phyloP scores from a whole-genome alignment of 441 rosid species.

The Gossypium schwendimanii region DNA sequence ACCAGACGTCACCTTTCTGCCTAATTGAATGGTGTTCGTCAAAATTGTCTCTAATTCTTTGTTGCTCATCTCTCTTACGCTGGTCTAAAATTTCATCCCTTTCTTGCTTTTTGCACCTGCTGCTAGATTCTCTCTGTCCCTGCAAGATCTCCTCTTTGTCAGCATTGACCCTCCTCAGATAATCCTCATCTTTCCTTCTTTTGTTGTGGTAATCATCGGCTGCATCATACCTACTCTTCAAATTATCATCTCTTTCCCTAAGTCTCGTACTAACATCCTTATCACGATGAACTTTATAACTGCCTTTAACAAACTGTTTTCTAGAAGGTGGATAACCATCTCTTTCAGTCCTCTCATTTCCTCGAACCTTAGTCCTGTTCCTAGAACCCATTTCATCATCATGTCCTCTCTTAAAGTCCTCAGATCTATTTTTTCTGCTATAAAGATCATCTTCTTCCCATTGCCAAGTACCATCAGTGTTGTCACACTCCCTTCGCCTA shows the following conservation, averaged over 20 bases:
- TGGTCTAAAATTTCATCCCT: slow-evolving; percentile 64
- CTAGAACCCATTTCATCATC: slow-evolving; percentile 64
- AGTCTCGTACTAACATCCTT: slow-evolving; percentile 46
- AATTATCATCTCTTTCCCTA: slow-evolving; percentile 55
- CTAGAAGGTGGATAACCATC: slow-evolving; percentile 56
- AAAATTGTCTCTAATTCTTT: slow-evolving; percentile 62
- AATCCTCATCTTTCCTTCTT: slow-evolving; percentile 79
- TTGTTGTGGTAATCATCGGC: slow-evolving; percentile 59
- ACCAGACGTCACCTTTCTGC: slow-evolving; percentile 68
- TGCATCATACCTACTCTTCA: slow-evolving; percentile 50
- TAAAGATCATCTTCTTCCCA: slow-evolving; percentile 55
- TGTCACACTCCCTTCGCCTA: slow-evolving; percentile 59
- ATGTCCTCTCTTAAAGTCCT: slow-evolving; percentile 65
- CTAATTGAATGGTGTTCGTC: slow-evolving; percentile 64
- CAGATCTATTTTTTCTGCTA: slow-evolving; percentile 51
- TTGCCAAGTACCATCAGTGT: slow-evolving; percentile 50
- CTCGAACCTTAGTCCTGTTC: slow-evolving; percentile 61
- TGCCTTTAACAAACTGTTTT: slow-evolving; percentile 69
- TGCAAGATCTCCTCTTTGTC: slow-evolving; percentile 60
- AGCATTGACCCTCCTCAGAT: slow-evolving; percentile 49
- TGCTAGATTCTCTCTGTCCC: slow-evolving; percentile 53
- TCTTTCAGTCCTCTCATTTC: slow-evolving; percentile 56
- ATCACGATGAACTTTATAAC: slow-evolving; percentile 44
- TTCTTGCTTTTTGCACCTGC: slow-evolving; percentile 64
- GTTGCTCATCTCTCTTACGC: slow-evolving; percentile 74